Evolutionary conservation across 306 rosid species (phyloP).

Genomic region (Prosopis cineraria): DNA sequence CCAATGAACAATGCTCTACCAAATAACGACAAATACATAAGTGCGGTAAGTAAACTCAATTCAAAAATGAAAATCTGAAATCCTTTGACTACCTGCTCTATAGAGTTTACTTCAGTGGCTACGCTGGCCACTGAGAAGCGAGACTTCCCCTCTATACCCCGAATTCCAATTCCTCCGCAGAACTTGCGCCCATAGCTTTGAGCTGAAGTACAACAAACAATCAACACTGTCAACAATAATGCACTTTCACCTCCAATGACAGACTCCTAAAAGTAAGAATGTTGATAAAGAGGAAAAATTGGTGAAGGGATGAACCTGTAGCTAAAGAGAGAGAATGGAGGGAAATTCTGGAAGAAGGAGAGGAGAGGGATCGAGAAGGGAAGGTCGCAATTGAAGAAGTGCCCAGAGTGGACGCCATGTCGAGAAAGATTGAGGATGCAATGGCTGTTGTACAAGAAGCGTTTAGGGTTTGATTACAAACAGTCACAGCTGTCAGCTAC

Average conservation of each 20-base stretch:
- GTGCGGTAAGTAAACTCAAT: not conserved
- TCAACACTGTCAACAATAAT: conserved; percentile 27
- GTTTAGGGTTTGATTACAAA: not conserved
- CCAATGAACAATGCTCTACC: not conserved
- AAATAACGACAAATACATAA: not conserved
- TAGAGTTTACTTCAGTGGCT: conserved; percentile 82
- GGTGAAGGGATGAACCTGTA: conserved; percentile 52
- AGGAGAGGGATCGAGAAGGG: conserved; percentile 56
- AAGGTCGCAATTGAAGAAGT: conserved; percentile 64
- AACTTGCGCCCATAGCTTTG: conserved; percentile 53
- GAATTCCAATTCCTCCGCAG: conserved; percentile 63
- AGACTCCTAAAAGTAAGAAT: not conserved
- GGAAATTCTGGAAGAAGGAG: conserved; percentile 49
- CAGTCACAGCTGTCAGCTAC: not conserved
- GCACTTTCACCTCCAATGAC: not conserved
- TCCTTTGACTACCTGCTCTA: conserved; percentile 57
- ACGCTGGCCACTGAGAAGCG: conserved; percentile 71
- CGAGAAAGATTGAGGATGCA: not conserved
- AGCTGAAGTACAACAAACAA: conserved; percentile 52
- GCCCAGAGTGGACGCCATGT: conserved; percentile 75
- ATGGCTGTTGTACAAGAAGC: not conserved
- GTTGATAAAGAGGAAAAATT: not conserved
- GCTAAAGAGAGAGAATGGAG: conserved; percentile 47
- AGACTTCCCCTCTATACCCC: conserved; percentile 60
- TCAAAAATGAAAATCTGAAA: not conserved